phyloP scores from a whole-genome alignment of 169 alveolate genomes.

The Cryptosporidium bovis region DNA sequence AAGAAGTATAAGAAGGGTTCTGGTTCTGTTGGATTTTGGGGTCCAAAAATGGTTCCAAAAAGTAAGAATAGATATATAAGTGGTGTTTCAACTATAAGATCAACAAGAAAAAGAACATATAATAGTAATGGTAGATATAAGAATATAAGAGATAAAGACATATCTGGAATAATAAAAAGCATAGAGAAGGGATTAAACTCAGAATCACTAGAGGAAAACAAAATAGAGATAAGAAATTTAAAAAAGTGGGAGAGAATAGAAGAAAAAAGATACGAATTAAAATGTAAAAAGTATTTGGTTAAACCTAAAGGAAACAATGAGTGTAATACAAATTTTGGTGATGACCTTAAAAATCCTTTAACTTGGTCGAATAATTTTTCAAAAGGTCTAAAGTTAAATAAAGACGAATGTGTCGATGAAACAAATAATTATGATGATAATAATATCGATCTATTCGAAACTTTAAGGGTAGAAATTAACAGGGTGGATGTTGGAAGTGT shows the following conservation, averaged over 20 bases:
- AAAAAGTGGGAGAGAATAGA: constrained; percentile 61
- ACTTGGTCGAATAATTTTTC: constrained; percentile 59
- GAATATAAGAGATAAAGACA: neutral
- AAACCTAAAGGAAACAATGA: neutral
- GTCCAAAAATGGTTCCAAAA: constrained; percentile 59
- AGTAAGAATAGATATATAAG: constrained; percentile 54
- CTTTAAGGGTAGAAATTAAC: constrained; percentile 9
- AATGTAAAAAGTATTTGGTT: constrained; percentile 24
- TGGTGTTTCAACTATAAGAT: constrained; percentile 24
- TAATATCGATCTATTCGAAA: constrained; percentile 8
- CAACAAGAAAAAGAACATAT: constrained; percentile 41
- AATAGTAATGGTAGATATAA: constrained; percentile 55
- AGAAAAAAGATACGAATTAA: constrained; percentile 43
- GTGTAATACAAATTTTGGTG: neutral
- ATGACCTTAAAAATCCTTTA: neutral
- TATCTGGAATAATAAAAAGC: neutral
- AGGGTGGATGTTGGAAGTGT: neutral
- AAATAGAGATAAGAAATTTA: constrained; percentile 15
- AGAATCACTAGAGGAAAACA: constrained; percentile 9
- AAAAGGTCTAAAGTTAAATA: constrained; percentile 7
- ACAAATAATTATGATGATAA: neutral
- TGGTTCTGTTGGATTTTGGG: constrained; percentile 47
- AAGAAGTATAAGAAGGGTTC: constrained; percentile 2
- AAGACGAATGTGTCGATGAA: neutral
- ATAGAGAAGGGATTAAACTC: neutral